These are phyloP conservation scores for Penicillium expansum DNA, from an alignment of 2,329 filamentous ascomycete genomes.

Conservation along the genomic window DNA sequence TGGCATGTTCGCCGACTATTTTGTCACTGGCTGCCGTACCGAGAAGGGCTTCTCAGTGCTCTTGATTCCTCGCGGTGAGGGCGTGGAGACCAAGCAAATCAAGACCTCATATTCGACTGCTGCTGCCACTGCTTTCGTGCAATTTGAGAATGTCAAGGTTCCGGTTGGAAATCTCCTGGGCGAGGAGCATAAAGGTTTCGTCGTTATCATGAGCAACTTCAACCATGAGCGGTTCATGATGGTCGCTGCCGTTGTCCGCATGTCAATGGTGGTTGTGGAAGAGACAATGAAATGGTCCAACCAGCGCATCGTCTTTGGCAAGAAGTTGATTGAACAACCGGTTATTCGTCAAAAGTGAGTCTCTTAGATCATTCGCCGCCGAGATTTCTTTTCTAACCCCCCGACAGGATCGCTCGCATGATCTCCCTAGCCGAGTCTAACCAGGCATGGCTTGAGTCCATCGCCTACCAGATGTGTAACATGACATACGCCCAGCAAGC, in stretches of 20 bases:
- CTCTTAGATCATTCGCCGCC: neutral
- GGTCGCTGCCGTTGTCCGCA: conserved; percentile 63
- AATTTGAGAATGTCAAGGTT: conserved; percentile 84
- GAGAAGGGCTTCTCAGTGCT: conserved; percentile 76
- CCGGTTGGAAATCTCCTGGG: conserved; percentile 75
- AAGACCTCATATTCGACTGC: conserved; percentile 70
- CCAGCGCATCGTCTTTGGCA: conserved; percentile 80
- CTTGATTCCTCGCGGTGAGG: conserved; percentile 69
- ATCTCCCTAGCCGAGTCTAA: conserved; percentile 77
- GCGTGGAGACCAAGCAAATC: conserved; percentile 62
- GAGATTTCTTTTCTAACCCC: neutral
- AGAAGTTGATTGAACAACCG: conserved; percentile 77
- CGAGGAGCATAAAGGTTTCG: conserved; percentile 80
- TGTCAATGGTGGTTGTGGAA: conserved; percentile 68
- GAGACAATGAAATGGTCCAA: conserved; percentile 87
- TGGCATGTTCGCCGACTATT: conserved; percentile 77
- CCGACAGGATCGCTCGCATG: conserved; percentile 71
- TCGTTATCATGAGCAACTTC: conserved; percentile 82
- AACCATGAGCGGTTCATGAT: conserved; percentile 84
- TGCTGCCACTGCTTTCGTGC: conserved; percentile 75
- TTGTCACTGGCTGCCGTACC: conserved; percentile 75
- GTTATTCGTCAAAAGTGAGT: conserved; percentile 73
- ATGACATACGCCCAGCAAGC: conserved; percentile 78
- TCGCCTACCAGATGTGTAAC: conserved; percentile 84
- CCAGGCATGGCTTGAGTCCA: conserved; percentile 79